phyloP scores from a whole-genome alignment of 2,329 filamentous ascomycete species.

The Pseudogymnoascus destructans region DNA sequence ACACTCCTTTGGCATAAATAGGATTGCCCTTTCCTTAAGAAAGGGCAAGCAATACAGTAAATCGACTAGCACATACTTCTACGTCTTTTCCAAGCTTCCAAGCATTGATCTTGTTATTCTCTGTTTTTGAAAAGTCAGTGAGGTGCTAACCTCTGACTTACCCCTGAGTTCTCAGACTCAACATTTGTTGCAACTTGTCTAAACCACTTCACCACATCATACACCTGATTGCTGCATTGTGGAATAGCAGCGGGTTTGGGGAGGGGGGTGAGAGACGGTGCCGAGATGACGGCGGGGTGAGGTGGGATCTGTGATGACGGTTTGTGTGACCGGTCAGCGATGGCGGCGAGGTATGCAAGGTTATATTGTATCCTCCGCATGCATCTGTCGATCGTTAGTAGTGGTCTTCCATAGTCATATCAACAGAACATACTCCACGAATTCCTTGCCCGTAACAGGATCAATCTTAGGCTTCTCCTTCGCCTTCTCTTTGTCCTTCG shows the following conservation, averaged over 20 bases:
- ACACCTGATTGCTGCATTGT: no score
- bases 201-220: no score
- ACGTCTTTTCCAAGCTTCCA: no score
- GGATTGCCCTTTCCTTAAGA: no score
- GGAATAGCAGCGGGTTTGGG: slow-evolving; percentile 9
- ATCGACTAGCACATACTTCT: no score
- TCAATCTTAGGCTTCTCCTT: slow-evolving; percentile 17
- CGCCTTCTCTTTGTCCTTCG: slow-evolving; percentile 18
- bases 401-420: neutral
- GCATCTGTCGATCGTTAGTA: slow-evolving; percentile 34
- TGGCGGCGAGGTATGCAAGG: slow-evolving; percentile 53
- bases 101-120: no score
- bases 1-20: no score
- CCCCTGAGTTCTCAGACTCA: no score
- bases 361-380: slow-evolving; percentile 59
- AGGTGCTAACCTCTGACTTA: no score
- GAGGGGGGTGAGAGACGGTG: slow-evolving; percentile 32
- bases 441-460: slow-evolving; percentile 34
- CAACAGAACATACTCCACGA: slow-evolving; percentile 31
- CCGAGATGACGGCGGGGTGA: slow-evolving; percentile 51
- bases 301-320: slow-evolving; percentile 39
- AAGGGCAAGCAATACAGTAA: no score
- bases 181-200: no score
- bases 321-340: slow-evolving; percentile 48
- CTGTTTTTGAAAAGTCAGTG: no score